Evolutionary conservation across 768 basidiomycete species (phyloP).

Genomic region (Collybia sp.): DNA sequence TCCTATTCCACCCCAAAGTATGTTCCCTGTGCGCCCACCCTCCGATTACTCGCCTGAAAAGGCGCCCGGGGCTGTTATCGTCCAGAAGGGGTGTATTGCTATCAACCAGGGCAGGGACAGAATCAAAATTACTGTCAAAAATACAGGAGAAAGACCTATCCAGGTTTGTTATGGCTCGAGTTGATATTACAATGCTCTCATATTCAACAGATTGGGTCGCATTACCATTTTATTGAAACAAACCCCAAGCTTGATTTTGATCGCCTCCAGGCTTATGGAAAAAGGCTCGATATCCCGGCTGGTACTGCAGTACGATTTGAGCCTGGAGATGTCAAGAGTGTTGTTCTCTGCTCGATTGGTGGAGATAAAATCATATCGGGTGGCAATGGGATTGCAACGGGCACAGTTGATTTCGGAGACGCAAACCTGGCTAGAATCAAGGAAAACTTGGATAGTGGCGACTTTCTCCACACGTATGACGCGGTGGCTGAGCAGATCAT

Average conservation of each 20-base stretch:
- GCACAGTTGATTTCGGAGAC: slow-evolving; percentile 38
- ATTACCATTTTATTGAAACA: slow-evolving; percentile 92
- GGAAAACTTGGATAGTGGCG: slow-evolving; percentile 42
- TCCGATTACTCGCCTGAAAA: slow-evolving; percentile 46
- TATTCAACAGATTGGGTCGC: slow-evolving; percentile 72
- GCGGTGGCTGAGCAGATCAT: slow-evolving; percentile 51
- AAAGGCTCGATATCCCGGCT: slow-evolving; percentile 86
- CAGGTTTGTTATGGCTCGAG: slow-evolving; percentile 50
- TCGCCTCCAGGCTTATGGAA: slow-evolving; percentile 74
- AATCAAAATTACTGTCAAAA: slow-evolving; percentile 72
- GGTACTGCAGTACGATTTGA: slow-evolving; percentile 97
- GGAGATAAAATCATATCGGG: slow-evolving; percentile 73
- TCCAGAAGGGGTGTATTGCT: slow-evolving; percentile 57
- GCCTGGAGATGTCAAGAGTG: slow-evolving; percentile 84
- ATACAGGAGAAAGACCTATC: slow-evolving; percentile 90
- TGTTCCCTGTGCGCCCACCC: slow-evolving; percentile 57
- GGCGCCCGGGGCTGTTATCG: slow-evolving; percentile 73
- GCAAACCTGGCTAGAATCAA: slow-evolving; percentile 39
- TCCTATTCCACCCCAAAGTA: slow-evolving; percentile 62
- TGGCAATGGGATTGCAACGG: slow-evolving; percentile 69
- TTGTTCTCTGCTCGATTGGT: slow-evolving; percentile 74
- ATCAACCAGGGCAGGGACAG: slow-evolving; percentile 75
- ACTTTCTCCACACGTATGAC: slow-evolving; percentile 69
- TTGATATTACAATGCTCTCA: slow-evolving; percentile 3
- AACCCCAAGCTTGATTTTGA: slow-evolving; percentile 83